A percentile compares a stretch with the other conserved stretches of the same genome.
Evolutionary conservation across 345 rosid species (phyloP).

Genomic region (Dimocarpus longan): DNA sequence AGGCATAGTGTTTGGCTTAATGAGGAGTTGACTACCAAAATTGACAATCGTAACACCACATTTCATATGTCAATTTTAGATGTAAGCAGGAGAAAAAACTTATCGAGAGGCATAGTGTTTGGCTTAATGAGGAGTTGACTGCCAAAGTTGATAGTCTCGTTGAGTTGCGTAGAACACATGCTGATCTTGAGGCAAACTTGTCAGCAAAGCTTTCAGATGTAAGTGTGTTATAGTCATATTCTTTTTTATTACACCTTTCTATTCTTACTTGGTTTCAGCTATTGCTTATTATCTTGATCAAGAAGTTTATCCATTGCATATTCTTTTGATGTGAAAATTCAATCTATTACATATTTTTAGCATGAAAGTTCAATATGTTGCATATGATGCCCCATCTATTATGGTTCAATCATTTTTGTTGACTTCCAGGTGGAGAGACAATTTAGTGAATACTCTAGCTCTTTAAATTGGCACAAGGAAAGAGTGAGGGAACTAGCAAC

Average conservation of each 20-base stretch:
- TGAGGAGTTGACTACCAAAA: too few relatives aligned
- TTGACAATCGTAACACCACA: too few relatives aligned
- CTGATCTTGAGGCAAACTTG: constrained; percentile 79
- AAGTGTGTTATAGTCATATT: constrained; percentile 17
- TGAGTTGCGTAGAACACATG: constrained; percentile 61
- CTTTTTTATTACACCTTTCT: not conserved
- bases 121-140: constrained; percentile 42
- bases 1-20: too few relatives aligned
- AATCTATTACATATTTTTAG: not conserved
- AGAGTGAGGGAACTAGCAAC: constrained; percentile 72
- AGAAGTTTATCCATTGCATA: too few relatives aligned
- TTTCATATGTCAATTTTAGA: too few relatives aligned
- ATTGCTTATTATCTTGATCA: constrained; percentile 2
- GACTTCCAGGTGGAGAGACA: constrained; percentile 55
- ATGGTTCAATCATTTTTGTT: not conserved
- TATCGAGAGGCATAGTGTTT: too few relatives aligned
- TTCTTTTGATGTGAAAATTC: too few relatives aligned
- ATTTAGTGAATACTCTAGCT: constrained; percentile 58
- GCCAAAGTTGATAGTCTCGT: constrained; percentile 64
- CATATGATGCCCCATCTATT: not conserved
- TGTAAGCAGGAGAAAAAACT: too few relatives aligned
- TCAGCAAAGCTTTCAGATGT: constrained; percentile 79
- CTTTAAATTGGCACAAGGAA: constrained; percentile 77
- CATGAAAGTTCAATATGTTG: constrained; percentile 2
- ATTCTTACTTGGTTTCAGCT: not conserved